A percentile compares a stretch with the other conserved stretches of the same genome.
Conservation (phyloP, 192 early-diverging fungal species). For the Coemansia asiatica region DNA sequence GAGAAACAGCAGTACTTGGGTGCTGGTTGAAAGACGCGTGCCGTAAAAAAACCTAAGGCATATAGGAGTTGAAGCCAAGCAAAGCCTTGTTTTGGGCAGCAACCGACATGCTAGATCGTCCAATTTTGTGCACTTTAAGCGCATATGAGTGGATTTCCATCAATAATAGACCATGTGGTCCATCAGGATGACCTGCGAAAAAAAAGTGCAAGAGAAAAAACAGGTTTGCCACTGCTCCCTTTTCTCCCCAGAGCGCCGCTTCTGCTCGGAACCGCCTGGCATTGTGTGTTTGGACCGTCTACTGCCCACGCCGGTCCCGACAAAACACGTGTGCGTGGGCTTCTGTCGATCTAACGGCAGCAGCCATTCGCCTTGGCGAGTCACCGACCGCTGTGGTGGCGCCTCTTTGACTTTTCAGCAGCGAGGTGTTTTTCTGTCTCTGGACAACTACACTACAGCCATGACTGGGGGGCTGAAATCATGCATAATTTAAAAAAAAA, state of each 20-base stretch:
- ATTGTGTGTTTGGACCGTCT: background rate
- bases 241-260: background rate
- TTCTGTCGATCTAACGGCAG: background rate
- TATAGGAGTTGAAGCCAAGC: background rate
- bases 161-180: constrained; percentile 1
- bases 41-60: too few species aligned
- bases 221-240: constrained; percentile 1
- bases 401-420: background rate
- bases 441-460: too few species aligned
- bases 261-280: background rate
- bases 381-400: background rate
- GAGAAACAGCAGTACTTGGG: background rate
- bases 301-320: background rate
- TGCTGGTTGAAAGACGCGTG: background rate
- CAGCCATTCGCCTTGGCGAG: background rate
- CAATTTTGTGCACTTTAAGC: background rate
- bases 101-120: background rate
- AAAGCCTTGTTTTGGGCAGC: background rate
- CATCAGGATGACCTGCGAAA: background rate
- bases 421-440: background rate
- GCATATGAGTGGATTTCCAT: background rate
- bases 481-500: too few species aligned
- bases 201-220: background rate
- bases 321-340: background rate
- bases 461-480: too few species aligned